These are phyloP conservation scores for Megacollybia marginata DNA, from an alignment of 768 basidiomycete genomes.

Conservation along the genomic window DNA sequence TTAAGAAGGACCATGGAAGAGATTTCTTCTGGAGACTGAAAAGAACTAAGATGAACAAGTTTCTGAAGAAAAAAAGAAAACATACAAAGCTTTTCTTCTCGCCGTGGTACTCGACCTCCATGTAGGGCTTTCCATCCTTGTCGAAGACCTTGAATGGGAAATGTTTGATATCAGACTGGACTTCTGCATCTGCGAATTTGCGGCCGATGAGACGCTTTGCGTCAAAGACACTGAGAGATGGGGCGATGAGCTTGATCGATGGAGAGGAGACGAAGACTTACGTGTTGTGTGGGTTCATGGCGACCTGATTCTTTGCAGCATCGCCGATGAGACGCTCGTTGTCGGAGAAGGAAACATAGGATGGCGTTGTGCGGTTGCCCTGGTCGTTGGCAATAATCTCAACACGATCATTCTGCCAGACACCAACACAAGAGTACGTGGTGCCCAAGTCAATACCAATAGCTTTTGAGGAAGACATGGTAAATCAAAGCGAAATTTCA, in stretches of 20 bases:
- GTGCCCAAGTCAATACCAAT: slow-evolving; percentile 90
- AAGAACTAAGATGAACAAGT: slow-evolving; percentile 16
- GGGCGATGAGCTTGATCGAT: background rate
- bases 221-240: slow-evolving; percentile 74
- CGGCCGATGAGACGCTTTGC: slow-evolving; percentile 97
- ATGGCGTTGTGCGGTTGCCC: slow-evolving; percentile 93
- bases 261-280: slow-evolving; percentile 19
- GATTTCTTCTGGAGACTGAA: slow-evolving; percentile 89
- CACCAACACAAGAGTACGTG: slow-evolving; percentile 92
- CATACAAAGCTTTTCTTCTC: slow-evolving; percentile 91
- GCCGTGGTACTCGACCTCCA: slow-evolving; percentile 86
- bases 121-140: slow-evolving; percentile 84
- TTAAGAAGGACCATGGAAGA: slow-evolving; percentile 96
- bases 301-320: slow-evolving; percentile 98
- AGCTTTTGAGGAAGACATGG: slow-evolving; percentile 66
- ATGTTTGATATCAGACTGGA: slow-evolving; percentile 73
- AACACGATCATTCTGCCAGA: slow-evolving; percentile 99
- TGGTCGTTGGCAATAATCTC: slow-evolving; percentile 97
- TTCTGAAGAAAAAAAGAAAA: slow-evolving; percentile 7
- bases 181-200: slow-evolving; percentile 80
- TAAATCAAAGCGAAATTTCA: slow-evolving; percentile 6
- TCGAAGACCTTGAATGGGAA: slow-evolving; percentile 91
- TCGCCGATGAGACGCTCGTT: slow-evolving; percentile 97
- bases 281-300: slow-evolving; percentile 97
- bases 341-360: slow-evolving; percentile 93